These are phyloP conservation scores for Xylariaceae sp. DNA, from an alignment of 2,329 filamentous ascomycete genomes.

Conservation along the genomic window DNA sequence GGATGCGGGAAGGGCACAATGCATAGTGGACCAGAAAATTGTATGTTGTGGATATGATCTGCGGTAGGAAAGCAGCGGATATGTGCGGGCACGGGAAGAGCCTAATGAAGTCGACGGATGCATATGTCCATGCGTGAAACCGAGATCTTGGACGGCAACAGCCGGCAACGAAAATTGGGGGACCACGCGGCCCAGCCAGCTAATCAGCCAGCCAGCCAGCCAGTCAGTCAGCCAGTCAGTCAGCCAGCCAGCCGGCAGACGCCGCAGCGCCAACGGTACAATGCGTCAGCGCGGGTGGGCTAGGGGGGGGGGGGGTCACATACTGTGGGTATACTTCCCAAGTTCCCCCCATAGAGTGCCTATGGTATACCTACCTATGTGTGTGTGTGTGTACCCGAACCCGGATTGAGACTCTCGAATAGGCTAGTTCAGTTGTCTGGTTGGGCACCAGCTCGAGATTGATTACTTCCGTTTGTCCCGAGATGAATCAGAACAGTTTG, in stretches of 20 bases:
- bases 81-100: constrained; percentile 31
- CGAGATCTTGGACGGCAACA: constrained; percentile 22
- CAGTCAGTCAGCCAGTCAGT: not conserved
- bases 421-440: not conserved
- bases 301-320: not conserved
- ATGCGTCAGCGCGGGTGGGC: constrained; percentile 17
- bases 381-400: constrained; percentile 7
- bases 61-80: constrained; percentile 28
- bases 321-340: constrained; percentile 1
- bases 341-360: not conserved
- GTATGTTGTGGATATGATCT: constrained; percentile 29
- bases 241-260: constrained; percentile 9
- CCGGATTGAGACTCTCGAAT: constrained; percentile 4
- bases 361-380: not conserved
- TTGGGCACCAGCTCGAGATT: not conserved
- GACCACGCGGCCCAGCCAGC: constrained; percentile 12
- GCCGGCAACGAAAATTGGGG: constrained; percentile 17
- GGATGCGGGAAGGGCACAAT: constrained; percentile 23
- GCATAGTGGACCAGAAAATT: constrained; percentile 24
- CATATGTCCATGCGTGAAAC: constrained; percentile 29
- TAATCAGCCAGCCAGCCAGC: constrained; percentile 1
- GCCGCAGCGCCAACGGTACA: constrained; percentile 17
- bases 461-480: not conserved
- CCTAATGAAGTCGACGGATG: constrained; percentile 29
- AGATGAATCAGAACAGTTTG: not conserved